These are phyloP conservation scores for Annona squamosa DNA, from an alignment of 164 flowering plant species.

Conservation along the genomic window DNA sequence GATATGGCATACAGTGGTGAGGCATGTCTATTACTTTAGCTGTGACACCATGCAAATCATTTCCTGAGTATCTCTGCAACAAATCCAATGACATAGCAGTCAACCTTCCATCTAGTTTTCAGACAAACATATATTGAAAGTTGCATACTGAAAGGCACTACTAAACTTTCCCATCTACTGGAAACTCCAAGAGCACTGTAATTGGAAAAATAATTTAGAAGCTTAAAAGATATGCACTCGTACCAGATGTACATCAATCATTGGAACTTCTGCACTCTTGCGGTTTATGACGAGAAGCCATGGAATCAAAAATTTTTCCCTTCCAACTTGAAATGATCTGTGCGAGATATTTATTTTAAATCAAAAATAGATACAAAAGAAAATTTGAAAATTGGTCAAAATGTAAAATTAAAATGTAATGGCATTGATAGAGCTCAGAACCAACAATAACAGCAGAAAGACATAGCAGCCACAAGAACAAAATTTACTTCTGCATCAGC, in stretches of 20 bases:
- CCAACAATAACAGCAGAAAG: background rate
- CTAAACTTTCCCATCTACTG: background rate
- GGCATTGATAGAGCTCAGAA: background rate
- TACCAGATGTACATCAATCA: slow-evolving; percentile 90
- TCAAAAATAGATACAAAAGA: background rate
- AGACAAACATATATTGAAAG: background rate
- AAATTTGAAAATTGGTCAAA: background rate
- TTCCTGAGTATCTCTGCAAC: slow-evolving; percentile 81
- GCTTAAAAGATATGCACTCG: slow-evolving; percentile 6
- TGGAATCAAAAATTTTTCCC: slow-evolving; percentile 77
- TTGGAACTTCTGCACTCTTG: slow-evolving; percentile 80
- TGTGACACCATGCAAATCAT: slow-evolving; percentile 85
- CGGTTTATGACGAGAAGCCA: slow-evolving; percentile 89
- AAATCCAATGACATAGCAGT: slow-evolving; percentile 9
- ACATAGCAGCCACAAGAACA: no score
- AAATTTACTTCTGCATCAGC: no score
- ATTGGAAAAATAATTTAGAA: background rate
- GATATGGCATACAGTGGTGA: slow-evolving; percentile 63
- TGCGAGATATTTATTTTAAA: slow-evolving; percentile 5
- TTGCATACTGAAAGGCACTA: background rate
- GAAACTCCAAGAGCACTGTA: background rate
- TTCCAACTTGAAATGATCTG: slow-evolving; percentile 98
- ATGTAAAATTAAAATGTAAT: background rate
- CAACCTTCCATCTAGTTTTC: slow-evolving; percentile 8
- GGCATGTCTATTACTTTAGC: slow-evolving; percentile 97